These are phyloP conservation scores for Claviceps paspali DNA, from an alignment of 2,329 filamentous ascomycete genomes.

Conservation along the genomic window DNA sequence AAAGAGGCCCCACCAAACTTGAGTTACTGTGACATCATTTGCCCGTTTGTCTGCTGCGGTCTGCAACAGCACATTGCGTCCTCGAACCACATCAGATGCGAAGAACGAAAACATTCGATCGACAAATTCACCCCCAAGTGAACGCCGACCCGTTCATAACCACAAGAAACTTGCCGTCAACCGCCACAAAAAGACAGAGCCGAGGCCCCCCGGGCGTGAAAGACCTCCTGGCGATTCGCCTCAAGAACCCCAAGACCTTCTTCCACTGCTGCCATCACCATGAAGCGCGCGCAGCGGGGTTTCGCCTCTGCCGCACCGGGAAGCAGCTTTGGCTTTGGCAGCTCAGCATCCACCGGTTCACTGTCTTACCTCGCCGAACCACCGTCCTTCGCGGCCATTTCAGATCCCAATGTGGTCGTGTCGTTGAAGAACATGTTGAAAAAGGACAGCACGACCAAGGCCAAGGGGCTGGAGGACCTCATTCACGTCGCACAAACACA, in stretches of 20 bases:
- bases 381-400: conserved; percentile 62
- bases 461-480: conserved; percentile 79
- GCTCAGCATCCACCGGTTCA: conserved; percentile 26
- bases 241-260: not conserved
- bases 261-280: not conserved
- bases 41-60: not conserved
- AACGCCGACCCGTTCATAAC: too few relatives aligned
- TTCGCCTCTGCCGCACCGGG: conserved; percentile 6
- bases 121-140: too few relatives aligned
- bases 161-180: not conserved
- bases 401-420: conserved; percentile 68
- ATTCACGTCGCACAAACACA: conserved; percentile 44
- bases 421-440: conserved; percentile 88
- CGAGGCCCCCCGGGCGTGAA: not conserved
- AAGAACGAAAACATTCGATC: too few relatives aligned
- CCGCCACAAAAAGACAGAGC: not conserved
- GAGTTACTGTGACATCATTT: not conserved
- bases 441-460: conserved; percentile 83
- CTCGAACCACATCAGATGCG: too few relatives aligned
- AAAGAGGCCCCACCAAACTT: not conserved
- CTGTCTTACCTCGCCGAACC: conserved; percentile 83
- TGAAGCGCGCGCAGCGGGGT: conserved; percentile 7
- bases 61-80: not conserved
- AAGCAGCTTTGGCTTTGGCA: conserved; percentile 17
- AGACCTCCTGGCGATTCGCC: not conserved